Conservation (phyloP, 1,284 basidiomycete genomes). For the Mycena citricolor region DNA sequence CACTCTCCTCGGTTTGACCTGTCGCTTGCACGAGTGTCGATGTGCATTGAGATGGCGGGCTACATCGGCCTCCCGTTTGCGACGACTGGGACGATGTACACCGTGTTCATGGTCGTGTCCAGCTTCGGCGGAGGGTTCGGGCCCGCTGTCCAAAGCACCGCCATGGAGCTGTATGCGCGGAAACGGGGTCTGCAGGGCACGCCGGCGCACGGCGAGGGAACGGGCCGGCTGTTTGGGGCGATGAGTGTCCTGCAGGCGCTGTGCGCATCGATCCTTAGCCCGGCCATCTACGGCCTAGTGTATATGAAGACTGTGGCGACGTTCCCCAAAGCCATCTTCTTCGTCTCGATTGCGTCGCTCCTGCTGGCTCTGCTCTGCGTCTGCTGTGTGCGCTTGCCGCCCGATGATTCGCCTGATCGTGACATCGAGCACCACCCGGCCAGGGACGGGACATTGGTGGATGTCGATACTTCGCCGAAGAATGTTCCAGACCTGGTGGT, state of each 20-base stretch:
- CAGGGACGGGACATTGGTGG: slow-evolving; percentile 19
- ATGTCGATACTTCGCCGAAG: slow-evolving; percentile 7
- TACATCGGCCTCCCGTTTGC: slow-evolving; percentile 53
- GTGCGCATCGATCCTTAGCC: slow-evolving; percentile 40
- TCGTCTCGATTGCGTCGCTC: slow-evolving; percentile 40
- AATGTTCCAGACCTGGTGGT: too few relatives aligned
- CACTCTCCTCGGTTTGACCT: slow-evolving; percentile 62
- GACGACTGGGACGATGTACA: slow-evolving; percentile 45
- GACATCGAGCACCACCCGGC: slow-evolving; percentile 17
- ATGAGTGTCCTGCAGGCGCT: slow-evolving; percentile 64
- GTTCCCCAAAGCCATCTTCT: slow-evolving; percentile 58
- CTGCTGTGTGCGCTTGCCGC: slow-evolving; percentile 45
- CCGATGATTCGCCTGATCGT: slow-evolving; percentile 20
- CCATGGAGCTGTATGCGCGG: slow-evolving; percentile 58
- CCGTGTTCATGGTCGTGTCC: slow-evolving; percentile 43
- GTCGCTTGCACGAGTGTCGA: slow-evolving; percentile 54
- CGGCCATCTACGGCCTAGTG: slow-evolving; percentile 57
- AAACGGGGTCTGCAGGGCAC: slow-evolving; percentile 50
- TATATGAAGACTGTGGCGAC: slow-evolving; percentile 61
- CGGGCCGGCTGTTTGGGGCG: slow-evolving; percentile 60
- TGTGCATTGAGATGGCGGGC: slow-evolving; percentile 55
- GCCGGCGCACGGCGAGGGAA: slow-evolving; percentile 27
- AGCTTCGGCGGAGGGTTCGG: slow-evolving; percentile 58
- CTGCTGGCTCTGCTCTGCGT: slow-evolving; percentile 43
- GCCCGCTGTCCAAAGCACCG: slow-evolving; percentile 67